Base-by-base conservation (phyloP, 257 asterid species). In the Datura wrightii region DNA sequence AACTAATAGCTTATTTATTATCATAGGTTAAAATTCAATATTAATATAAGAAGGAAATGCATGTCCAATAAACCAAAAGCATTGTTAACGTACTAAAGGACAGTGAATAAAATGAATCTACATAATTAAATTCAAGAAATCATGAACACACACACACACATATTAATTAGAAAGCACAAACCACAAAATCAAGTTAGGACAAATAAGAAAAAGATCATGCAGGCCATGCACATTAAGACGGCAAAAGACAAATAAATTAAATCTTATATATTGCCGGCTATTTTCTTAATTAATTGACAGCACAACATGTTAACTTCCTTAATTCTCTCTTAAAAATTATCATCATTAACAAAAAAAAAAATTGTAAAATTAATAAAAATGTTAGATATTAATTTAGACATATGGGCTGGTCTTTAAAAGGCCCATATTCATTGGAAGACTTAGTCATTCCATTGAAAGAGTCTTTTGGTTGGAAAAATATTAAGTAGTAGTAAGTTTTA, bases 261-360 rank as follows among this genome's bases (percentile, higher is more conserved):
- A 39, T 59, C 63, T 13, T 82, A 79, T 65, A 59, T 78, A 82
- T 56, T 81, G 97, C 95, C 95, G 95, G 97, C 97, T 83, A 52
- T 54, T 82, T 62, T n/a, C 85, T 48, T 59, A 85, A 88, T 69
- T 69, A 69, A 88, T 88, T 89, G 90, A 90, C 95, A 91, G 93
- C 90, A 82, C 86, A 84, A 31, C 87, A 71, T 74, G 76, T 56
- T 53, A 70, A 74, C n/a, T 48, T 10, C 59, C 56, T 50, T 48
- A 24, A 19, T 74, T 74, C 19, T 4, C 44, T 50, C 81, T 76
- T 76, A 50, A 50, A 50, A 76, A 31, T 50, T 31, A 76, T 76
- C 81, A 76, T 13, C 81, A 24, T 53, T 16, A 44, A 63, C 37
- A 10, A 34, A 58, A 44, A 24, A 13, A 76, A 48, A 50, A 10